Evolutionary conservation across 192 early-diverging fungal species (phyloP).

Genomic region (Powellomyces hirtus): DNA sequence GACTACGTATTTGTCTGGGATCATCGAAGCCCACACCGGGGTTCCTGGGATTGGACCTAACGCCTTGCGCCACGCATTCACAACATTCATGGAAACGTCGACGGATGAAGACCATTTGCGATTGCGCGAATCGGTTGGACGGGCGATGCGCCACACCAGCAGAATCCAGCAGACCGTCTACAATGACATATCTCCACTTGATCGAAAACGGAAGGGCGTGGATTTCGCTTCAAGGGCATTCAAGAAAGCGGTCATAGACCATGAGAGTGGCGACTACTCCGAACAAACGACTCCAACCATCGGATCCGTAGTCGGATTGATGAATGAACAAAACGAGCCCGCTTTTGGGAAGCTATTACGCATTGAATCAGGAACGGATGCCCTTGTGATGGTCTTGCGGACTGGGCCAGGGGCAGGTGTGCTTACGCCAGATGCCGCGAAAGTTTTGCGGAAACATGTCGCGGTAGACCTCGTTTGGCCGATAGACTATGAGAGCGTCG

Average conservation of each 20-base stretch:
- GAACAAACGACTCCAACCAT: not conserved
- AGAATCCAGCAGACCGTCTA: slow-evolving; percentile 13
- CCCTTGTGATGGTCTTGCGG: slow-evolving; percentile 4
- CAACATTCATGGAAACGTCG: slow-evolving; percentile 5
- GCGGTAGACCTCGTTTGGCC: slow-evolving; percentile 1
- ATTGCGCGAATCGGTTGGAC: not conserved
- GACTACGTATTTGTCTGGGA: slow-evolving; percentile 3
- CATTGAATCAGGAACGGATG: slow-evolving; percentile 1
- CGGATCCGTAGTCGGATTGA: slow-evolving; percentile 5
- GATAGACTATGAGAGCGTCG: not conserved
- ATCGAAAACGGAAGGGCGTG: slow-evolving; percentile 1
- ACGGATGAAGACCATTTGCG: slow-evolving; percentile 7
- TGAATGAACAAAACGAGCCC: not conserved
- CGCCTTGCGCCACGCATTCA: slow-evolving; percentile 7
- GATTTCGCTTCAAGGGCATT: slow-evolving; percentile 9
- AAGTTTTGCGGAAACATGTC: not conserved
- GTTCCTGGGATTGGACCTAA: not conserved
- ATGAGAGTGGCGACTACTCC: not conserved
- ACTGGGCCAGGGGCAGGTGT: not conserved
- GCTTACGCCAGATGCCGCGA: not conserved
- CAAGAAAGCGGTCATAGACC: slow-evolving; percentile 1
- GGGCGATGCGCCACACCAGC: slow-evolving; percentile 13
- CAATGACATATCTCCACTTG: not conserved
- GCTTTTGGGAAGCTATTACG: slow-evolving; percentile 8
- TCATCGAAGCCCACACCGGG: slow-evolving; percentile 8